Conservation (phyloP, 106 monocot genomes). For the Agapanthus africanus region DNA sequence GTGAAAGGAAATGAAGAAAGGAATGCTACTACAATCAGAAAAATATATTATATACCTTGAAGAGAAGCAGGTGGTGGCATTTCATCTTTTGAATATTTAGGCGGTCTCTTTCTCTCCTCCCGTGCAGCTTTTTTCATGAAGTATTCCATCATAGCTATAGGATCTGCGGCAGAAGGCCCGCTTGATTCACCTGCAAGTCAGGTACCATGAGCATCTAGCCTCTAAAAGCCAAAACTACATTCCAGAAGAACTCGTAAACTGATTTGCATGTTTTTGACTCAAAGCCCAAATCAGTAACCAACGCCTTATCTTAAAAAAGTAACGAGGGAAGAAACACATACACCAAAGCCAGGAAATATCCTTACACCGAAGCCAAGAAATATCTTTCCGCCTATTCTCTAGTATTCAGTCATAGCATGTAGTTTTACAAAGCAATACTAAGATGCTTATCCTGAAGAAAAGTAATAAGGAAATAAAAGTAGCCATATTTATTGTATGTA, state of each 20-base stretch:
- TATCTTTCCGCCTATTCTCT: neutral
- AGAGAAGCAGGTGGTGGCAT: conserved; percentile 99
- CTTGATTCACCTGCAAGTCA: conserved; percentile 47
- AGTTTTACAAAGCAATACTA: too few relatives aligned
- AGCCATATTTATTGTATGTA: neutral
- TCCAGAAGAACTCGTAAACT: neutral
- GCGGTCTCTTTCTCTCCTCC: conserved; percentile 80
- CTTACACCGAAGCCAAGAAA: neutral
- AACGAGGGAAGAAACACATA: too few relatives aligned
- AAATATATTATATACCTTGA: conserved; percentile 83
- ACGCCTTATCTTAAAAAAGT: too few relatives aligned
- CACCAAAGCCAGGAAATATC: too few relatives aligned
- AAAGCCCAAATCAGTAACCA: neutral
- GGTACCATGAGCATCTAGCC: neutral
- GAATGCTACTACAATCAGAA: too few relatives aligned
- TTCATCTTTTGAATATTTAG: conserved; percentile 80
- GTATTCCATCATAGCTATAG: conserved; percentile 94
- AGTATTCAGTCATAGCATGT: neutral
- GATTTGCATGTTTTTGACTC: neutral
- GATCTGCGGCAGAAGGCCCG: conserved; percentile 45
- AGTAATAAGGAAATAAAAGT: neutral
- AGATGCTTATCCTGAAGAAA: neutral
- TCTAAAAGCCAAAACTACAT: neutral
- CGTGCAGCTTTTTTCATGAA: conserved; percentile 98
- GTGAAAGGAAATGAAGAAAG: neutral